These are phyloP conservation scores for Tephrocybe sp. DNA, from an alignment of 768 basidiomycete species.

Conservation along the genomic window DNA sequence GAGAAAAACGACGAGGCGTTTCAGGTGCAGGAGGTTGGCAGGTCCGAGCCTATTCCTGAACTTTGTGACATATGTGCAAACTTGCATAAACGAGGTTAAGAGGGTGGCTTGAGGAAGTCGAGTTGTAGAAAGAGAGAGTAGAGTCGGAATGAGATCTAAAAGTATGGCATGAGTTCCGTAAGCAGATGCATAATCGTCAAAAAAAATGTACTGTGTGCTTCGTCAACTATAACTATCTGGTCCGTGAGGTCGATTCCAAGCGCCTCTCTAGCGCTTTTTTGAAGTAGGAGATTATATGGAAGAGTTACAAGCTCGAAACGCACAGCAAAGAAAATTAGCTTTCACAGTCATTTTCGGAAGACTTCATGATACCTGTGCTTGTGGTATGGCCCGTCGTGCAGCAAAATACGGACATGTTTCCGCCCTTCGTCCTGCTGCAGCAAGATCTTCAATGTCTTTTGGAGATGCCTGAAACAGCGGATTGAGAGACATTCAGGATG, in stretches of 20 bases:
- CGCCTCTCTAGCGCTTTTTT: conserved; percentile 80
- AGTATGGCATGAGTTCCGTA: background rate
- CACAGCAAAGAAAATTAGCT: background rate
- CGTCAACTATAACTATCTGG: conserved; percentile 90
- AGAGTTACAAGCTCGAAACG: conserved; percentile 74
- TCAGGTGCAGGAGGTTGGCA: conserved; percentile 74
- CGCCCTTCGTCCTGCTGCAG: conserved; percentile 62
- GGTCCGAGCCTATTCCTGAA: conserved; percentile 80
- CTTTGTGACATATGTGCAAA: conserved; percentile 71
- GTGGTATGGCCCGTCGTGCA: conserved; percentile 81
- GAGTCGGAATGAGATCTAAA: conserved; percentile 83
- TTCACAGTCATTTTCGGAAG: background rate
- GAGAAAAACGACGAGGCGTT: conserved; percentile 74
- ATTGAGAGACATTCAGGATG: background rate
- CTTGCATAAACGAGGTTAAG: conserved; percentile 66
- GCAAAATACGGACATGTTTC: conserved; percentile 93
- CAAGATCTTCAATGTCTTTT: conserved; percentile 94
- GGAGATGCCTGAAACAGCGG: conserved; percentile 63
- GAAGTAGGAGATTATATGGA: conserved; percentile 91
- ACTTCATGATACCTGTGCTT: conserved; percentile 68
- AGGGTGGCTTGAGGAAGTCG: conserved; percentile 60
- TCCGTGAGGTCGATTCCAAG: conserved; percentile 82
- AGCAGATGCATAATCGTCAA: background rate
- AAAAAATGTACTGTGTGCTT: conserved; percentile 83
- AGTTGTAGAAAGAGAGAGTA: conserved; percentile 83